Percentiles rank a stretch among this genome's conserved stretches.
These are phyloP conservation scores for Xerocomus nothofagi DNA, from an alignment of 1,284 basidiomycete species.

Conservation along the genomic window DNA sequence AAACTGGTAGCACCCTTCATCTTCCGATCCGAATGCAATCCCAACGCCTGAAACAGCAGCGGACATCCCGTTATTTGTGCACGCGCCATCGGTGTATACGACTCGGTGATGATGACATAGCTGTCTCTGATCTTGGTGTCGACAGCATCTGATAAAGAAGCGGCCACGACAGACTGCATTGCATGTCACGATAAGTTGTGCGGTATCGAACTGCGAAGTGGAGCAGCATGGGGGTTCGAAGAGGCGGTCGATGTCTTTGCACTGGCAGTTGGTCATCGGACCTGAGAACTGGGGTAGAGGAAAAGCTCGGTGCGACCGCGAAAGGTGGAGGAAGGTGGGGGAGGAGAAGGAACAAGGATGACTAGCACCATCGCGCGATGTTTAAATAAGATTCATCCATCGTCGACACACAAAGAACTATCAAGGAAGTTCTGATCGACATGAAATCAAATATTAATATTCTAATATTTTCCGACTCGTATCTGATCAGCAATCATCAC, in stretches of 20 bases:
- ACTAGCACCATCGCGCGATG: too few species aligned
- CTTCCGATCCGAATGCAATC: conserved; percentile 8
- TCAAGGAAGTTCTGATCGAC: neutral
- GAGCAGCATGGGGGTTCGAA: neutral
- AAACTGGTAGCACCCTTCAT: neutral
- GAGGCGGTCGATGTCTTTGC: neutral
- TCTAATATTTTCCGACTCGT: too few species aligned
- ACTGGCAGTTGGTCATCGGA: neutral
- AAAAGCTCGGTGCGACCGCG: neutral
- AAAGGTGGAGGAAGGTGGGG: neutral
- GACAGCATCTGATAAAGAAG: conserved; percentile 8
- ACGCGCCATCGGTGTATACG: conserved; percentile 18
- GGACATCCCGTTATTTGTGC: conserved; percentile 2
- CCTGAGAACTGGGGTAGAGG: neutral
- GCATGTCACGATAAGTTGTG: conserved; percentile 6
- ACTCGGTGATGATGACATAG: conserved; percentile 8
- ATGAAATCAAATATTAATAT: too few species aligned
- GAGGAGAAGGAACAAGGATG: neutral
- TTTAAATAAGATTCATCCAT: neutral
- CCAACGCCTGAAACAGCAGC: conserved; percentile 9
- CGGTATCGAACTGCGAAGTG: neutral
- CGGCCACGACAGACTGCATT: neutral
- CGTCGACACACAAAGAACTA: neutral
- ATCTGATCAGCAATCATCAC: too few species aligned
- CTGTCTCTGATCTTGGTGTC: neutral